Evolutionary conservation across 331 rosid genomes (phyloP).

Genomic region (Malus hybrid): DNA sequence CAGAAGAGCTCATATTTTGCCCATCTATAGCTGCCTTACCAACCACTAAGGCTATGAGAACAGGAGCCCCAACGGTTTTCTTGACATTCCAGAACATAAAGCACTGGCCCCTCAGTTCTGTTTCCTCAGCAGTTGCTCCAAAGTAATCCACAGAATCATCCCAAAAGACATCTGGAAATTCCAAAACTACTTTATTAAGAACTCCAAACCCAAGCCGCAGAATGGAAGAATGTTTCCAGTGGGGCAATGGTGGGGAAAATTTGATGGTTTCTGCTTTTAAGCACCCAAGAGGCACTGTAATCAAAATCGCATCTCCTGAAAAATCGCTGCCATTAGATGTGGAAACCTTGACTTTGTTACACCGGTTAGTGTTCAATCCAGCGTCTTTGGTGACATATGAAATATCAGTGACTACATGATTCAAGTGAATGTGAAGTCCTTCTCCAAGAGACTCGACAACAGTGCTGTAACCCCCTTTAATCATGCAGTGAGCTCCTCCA

Average conservation of each 20-base stretch:
- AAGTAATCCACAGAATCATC: slow-evolving; percentile 97
- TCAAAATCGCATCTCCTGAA: slow-evolving; percentile 77
- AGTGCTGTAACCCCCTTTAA: slow-evolving; percentile 90
- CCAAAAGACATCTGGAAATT: slow-evolving; percentile 92
- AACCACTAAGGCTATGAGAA: slow-evolving; percentile 91
- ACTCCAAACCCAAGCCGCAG: slow-evolving; percentile 95
- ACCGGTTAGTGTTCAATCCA: slow-evolving; percentile 20
- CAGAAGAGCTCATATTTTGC: slow-evolving; percentile 57
- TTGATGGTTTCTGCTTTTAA: slow-evolving; percentile 87
- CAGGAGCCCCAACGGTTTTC: slow-evolving; percentile 97
- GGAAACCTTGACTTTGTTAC: slow-evolving; percentile 59
- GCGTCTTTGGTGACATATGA: slow-evolving; percentile 48
- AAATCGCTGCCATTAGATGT: slow-evolving; percentile 70
- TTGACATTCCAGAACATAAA: slow-evolving; percentile 98
- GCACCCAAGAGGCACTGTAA: slow-evolving; percentile 97
- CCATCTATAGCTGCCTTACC: slow-evolving; percentile 96
- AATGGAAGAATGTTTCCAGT: slow-evolving; percentile 82
- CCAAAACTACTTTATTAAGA: slow-evolving; percentile 87
- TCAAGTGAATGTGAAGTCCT: slow-evolving; percentile 62
- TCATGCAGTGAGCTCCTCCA: slow-evolving; percentile 99
- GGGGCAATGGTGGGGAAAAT: slow-evolving; percentile 87
- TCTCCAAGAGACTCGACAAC: slow-evolving; percentile 90
- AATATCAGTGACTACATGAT: slow-evolving; percentile 73
- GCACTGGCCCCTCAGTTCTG: slow-evolving; percentile 81
- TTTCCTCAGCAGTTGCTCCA: slow-evolving; percentile 97